Evolutionary conservation across 352 stramenopile species (phyloP).

Genomic region (Globisporangium paddicum): DNA sequence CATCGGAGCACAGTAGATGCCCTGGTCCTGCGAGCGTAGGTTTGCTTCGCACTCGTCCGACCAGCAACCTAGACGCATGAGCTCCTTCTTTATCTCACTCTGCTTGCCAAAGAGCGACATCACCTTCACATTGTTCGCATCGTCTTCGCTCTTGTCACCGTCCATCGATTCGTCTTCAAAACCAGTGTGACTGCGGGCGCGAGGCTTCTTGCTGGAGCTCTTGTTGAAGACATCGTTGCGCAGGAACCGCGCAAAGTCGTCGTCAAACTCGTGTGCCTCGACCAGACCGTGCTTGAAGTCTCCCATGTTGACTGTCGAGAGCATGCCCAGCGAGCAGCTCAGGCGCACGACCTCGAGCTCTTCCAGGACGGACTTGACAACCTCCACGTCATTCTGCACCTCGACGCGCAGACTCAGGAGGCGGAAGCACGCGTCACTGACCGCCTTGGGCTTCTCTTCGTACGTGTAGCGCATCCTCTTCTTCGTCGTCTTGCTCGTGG

Average conservation of each 20-base stretch:
- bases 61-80: constrained; percentile 36
- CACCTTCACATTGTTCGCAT: constrained; percentile 21
- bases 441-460: background rate
- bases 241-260: constrained; percentile 57
- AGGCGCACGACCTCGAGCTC: constrained; percentile 70
- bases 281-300: constrained; percentile 60
- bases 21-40: constrained; percentile 35
- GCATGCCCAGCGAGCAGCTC: constrained; percentile 44
- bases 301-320: constrained; percentile 35
- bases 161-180: background rate
- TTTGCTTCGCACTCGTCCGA: constrained; percentile 32
- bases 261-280: constrained; percentile 49
- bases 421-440: constrained; percentile 42
- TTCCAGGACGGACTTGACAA: constrained; percentile 62
- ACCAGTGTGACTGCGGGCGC: background rate
- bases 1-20: constrained; percentile 44
- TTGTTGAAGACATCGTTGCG: constrained; percentile 40
- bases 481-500: background rate
- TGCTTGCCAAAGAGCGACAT: constrained; percentile 62
- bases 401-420: constrained; percentile 46
- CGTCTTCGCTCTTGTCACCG: background rate
- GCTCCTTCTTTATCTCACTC: constrained; percentile 33
- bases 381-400: constrained; percentile 60
- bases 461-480: constrained; percentile 2
- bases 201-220: background rate